phyloP scores from a whole-genome alignment of 139 green algal genomes.

The Pseudopediastrum boryanum region DNA sequence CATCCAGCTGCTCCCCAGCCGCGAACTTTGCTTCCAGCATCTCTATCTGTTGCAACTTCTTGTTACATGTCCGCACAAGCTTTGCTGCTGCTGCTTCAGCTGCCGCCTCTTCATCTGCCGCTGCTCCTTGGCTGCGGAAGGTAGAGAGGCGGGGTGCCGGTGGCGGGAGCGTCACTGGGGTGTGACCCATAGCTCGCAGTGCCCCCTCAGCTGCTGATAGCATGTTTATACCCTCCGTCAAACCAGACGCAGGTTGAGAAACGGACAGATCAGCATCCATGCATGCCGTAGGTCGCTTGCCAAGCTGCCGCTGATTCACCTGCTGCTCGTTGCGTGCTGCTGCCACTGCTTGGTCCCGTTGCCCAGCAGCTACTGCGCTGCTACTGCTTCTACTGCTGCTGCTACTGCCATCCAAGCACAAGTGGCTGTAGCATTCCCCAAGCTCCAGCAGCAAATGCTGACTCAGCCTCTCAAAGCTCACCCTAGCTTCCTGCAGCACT shows the following conservation, averaged over 20 bases:
- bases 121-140: slow-evolving; percentile 18
- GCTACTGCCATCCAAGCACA: background rate
- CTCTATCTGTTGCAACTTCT: slow-evolving; percentile 88
- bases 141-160: slow-evolving; percentile 5
- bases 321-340: background rate
- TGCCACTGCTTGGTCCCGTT: background rate
- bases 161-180: slow-evolving; percentile 40
- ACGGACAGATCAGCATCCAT: slow-evolving; percentile 6
- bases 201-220: background rate
- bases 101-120: slow-evolving; percentile 23
- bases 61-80: slow-evolving; percentile 65
- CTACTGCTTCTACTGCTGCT: slow-evolving; percentile 25
- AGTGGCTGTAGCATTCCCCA: slow-evolving; percentile 50
- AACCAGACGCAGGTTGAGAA: background rate
- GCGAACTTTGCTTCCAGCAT: slow-evolving; percentile 40
- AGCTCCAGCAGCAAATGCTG: slow-evolving; percentile 67
- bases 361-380: background rate
- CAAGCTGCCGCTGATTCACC: background rate
- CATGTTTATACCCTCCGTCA: background rate
- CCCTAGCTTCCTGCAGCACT: slow-evolving; percentile 57
- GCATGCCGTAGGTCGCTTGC: background rate
- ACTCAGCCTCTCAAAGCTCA: slow-evolving; percentile 48
- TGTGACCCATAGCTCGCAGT: slow-evolving; percentile 25
- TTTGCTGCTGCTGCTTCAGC: slow-evolving; percentile 12
- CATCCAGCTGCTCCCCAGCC: slow-evolving; percentile 57